Evolutionary conservation across 1,139 yeast genomes (phyloP).

Genomic region (Meyerozyma sp.): DNA sequence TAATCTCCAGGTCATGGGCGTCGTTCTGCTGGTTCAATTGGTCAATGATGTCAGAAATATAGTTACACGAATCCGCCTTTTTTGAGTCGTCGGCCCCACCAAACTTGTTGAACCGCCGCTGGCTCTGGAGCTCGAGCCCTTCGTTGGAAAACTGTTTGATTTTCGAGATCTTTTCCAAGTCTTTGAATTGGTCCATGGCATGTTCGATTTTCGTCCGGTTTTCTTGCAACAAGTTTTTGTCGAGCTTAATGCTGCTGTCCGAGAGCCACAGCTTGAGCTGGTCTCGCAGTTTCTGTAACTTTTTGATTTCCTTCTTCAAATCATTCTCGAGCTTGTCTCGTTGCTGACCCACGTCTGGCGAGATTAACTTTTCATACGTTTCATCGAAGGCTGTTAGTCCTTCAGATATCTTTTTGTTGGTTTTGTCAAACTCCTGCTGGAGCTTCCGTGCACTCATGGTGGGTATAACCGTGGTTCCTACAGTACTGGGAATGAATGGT

Average conservation of each 20-base stretch:
- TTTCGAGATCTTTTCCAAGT: slow-evolving; percentile 90
- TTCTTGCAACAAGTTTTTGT: slow-evolving; percentile 66
- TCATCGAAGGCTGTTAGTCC: slow-evolving; percentile 87
- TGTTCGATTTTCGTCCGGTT: slow-evolving; percentile 79
- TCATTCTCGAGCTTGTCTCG: slow-evolving; percentile 93
- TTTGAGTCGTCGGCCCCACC: slow-evolving; percentile 75
- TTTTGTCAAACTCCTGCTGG: slow-evolving; percentile 85
- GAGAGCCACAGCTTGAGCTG: slow-evolving; percentile 95
- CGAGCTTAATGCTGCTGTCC: slow-evolving; percentile 89
- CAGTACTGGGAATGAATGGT: background rate
- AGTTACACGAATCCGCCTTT: slow-evolving; percentile 69
- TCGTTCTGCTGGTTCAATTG: slow-evolving; percentile 83
- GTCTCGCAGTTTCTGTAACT: slow-evolving; percentile 89
- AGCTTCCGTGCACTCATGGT: slow-evolving; percentile 43
- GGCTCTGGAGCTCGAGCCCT: slow-evolving; percentile 69
- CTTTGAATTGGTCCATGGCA: slow-evolving; percentile 96
- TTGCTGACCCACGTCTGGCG: slow-evolving; percentile 80
- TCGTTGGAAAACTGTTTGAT: slow-evolving; percentile 95
- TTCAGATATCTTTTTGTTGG: slow-evolving; percentile 89
- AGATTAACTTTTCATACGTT: slow-evolving; percentile 79
- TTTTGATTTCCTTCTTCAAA: slow-evolving; percentile 91
- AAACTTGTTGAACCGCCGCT: slow-evolving; percentile 23
- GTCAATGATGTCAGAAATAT: slow-evolving; percentile 70
- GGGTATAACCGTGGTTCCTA: background rate
- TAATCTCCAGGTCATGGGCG: slow-evolving; percentile 70